Evolutionary conservation across 1,284 basidiomycete genomes (phyloP), one percentile per base, ranked within the genome.

Genomic region (Cryptococcus sp.): DNA sequence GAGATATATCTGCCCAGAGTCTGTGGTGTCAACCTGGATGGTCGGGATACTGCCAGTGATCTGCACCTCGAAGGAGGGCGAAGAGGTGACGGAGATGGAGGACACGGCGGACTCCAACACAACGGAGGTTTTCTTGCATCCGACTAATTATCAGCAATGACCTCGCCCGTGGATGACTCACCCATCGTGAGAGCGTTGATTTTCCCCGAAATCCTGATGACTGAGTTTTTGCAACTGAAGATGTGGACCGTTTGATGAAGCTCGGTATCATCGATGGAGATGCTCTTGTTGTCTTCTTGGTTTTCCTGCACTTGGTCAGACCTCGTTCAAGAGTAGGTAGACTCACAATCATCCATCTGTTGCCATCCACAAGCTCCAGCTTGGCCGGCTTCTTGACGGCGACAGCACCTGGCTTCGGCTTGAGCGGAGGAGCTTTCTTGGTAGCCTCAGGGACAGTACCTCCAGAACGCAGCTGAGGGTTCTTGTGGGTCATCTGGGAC

Each of bases 401-500:
- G 60, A 83, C 82, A 53, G 91, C 78, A 3, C 84, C 83, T 16
- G 93, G 94, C 69, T 96, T 96, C 6, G 84, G 68, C 57, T 79
- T 74, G 46, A 78, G 80, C 77, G 71, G 70, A 33, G 74, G 69
- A 8, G 61, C 60, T 43, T 61, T 65, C 57, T 64, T 64, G 48
- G 80, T 66, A 60, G 78, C 38, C 46, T 81, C 81, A 45, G 88
- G 84, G 20, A 91, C 90, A 16, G 80, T 79, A 55, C 82, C 82
- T 23, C 84, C 78, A 4, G 84, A 83, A 40, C 93, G 81, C 43
- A 99, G 78, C 15, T 85, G 82, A 0, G 96, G 95, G 70, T 99
- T 98, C 83, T 99, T 98, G 81, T 99, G 96, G 7, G 93, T 98
- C 93, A 95, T 95, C 76, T 97, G 87, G 65, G 89, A 94, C 78